Evolutionary conservation across 805 yeast species (phyloP).

Genomic region (Saccharomycopsis sp.): DNA sequence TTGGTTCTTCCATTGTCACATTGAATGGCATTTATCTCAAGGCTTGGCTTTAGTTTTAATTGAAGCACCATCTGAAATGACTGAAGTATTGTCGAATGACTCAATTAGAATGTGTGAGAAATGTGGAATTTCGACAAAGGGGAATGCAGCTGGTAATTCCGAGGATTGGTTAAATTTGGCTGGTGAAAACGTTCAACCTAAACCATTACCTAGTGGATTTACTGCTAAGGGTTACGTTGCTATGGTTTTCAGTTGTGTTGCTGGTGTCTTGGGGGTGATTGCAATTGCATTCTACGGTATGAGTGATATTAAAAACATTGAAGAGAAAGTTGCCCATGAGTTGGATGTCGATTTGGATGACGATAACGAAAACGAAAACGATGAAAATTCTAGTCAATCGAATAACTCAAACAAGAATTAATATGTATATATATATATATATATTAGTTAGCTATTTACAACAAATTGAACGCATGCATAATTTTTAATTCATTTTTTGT

Average conservation of each 20-base stretch:
- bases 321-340: conserved; percentile 51
- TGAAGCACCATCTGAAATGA: conserved; percentile 77
- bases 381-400: neutral
- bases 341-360: conserved; percentile 36
- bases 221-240: conserved; percentile 95
- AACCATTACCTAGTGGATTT: conserved; percentile 76
- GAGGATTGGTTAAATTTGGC: conserved; percentile 56
- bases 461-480: neutral
- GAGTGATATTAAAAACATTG: conserved; percentile 69
- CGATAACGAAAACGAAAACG: conserved; percentile 23
- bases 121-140: conserved; percentile 45
- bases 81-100: conserved; percentile 51
- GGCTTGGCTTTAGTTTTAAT: conserved; percentile 77
- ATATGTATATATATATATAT: neutral
- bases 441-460: neutral
- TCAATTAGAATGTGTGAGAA: conserved; percentile 55
- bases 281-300: conserved; percentile 79
- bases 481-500: neutral
- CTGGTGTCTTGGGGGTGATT: conserved; percentile 77
- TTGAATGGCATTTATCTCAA: conserved; percentile 97
- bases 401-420: neutral
- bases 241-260: conserved; percentile 77
- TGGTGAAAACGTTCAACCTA: conserved; percentile 67
- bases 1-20: conserved; percentile 98
- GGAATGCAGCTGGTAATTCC: conserved; percentile 88